Evolutionary conservation across 2,329 filamentous ascomycete genomes (phyloP), one percentile per base, ranked within the genome.

Genomic region (Ampelomyces quisqualis): DNA sequence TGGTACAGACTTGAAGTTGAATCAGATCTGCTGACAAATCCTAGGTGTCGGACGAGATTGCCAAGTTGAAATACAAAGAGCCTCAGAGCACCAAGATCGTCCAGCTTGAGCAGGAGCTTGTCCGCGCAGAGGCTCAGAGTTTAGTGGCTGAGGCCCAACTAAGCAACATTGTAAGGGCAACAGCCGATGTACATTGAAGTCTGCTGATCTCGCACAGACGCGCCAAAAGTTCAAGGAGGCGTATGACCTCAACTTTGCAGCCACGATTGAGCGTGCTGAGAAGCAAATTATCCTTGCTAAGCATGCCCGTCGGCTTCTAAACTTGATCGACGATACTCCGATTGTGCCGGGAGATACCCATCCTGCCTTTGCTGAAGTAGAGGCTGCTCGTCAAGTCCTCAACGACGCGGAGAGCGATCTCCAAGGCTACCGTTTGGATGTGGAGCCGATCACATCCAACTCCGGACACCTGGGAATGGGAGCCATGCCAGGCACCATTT

Each of bases 181-280:
- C 23, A 24, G 11, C n/a, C 15, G 20, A 7, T 14, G 19, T 14
- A 17, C 3, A 4, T 14, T 7, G 18, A 21, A 27, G 5, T 11
- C 14, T 38, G 21, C 57, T 68, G 42, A 64, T 42, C 10, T 30
- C 37, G 15, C 43, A n/a, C 48, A 93, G 87, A 97, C 93, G 23
- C 87, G 93, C 43, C 87, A 93, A 70, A 97, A 96, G 73, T 78
- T 98, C 72, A 96, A 95, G 73, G 88, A 96, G 70, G 88, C 93
- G 17, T 97, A 91, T 65, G 88, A 90, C 53, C 70, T 87, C 45
- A 90, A 97, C 67, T 88, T 95, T 51, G 81, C 86, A 11, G 90
- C 90, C 44, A 88, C 90, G 14, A 95, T 98, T 57, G 93, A 98
- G 75, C 86, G 91, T 21, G 90, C 90, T 17, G 93, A 97, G 75